phyloP scores from a whole-genome alignment of 345 rosid species.

The Syzygium jambos region DNA sequence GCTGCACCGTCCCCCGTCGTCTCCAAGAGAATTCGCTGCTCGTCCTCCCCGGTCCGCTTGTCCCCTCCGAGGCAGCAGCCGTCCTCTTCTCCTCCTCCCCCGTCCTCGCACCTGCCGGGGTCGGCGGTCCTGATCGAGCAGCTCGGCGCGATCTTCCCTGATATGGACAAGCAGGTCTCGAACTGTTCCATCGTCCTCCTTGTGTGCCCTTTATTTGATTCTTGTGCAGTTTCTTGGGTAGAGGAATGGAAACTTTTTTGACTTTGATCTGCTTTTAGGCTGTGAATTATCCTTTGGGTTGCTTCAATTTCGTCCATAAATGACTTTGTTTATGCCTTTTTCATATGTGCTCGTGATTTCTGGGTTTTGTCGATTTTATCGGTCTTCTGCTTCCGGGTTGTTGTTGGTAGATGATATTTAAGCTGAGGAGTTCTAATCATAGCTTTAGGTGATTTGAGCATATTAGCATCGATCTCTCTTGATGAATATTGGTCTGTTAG shows the following conservation, averaged over 20 bases:
- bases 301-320: not conserved
- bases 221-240: not conserved
- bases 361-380: not conserved
- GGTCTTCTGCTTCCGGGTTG: not conserved
- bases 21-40: constrained; percentile 61
- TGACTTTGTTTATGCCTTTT: not conserved
- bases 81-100: constrained; percentile 8
- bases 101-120: constrained; percentile 6
- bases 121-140: constrained; percentile 34
- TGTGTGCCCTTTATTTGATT: not conserved
- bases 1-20: constrained; percentile 33
- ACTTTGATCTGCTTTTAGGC: not conserved
- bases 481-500: not conserved
- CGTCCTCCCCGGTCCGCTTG: constrained; percentile 46
- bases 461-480: not conserved
- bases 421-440: not conserved
- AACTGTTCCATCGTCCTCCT: not conserved
- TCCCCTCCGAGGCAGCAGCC: constrained; percentile 36
- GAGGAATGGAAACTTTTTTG: not conserved
- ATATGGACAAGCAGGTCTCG: constrained; percentile 71
- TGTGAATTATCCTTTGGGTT: not conserved
- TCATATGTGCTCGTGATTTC: not conserved
- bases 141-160: constrained; percentile 53
- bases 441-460: not conserved
- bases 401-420: not conserved